phyloP scores from a whole-genome alignment of 1,139 yeast genomes.

The Sugiyamaella neomexicana region DNA sequence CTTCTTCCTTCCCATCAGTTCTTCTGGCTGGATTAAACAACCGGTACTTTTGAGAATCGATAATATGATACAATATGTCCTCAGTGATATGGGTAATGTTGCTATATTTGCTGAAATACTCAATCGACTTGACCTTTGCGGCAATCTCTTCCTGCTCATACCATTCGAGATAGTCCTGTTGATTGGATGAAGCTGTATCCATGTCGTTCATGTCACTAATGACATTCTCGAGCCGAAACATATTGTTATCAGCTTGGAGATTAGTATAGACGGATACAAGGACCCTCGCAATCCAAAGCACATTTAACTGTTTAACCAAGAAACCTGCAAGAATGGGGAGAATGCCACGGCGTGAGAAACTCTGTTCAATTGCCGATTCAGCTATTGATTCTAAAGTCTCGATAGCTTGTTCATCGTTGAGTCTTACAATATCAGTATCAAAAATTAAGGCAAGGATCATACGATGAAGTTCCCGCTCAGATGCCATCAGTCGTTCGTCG shows the following conservation, averaged over 20 bases:
- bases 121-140: constrained; percentile 47
- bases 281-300: constrained; percentile 57
- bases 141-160: constrained; percentile 65
- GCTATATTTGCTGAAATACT: constrained; percentile 42
- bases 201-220: constrained; percentile 54
- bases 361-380: constrained; percentile 38
- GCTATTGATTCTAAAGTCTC: constrained; percentile 31
- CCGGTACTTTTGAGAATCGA: constrained; percentile 47
- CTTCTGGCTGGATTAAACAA: constrained; percentile 53
- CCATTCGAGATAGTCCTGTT: constrained; percentile 47
- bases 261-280: constrained; percentile 50
- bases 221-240: constrained; percentile 61
- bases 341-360: constrained; percentile 68
- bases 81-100: constrained; percentile 11
- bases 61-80: constrained; percentile 46
- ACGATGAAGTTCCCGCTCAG: constrained; percentile 64
- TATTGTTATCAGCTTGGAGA: constrained; percentile 56
- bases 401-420: constrained; percentile 31
- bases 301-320: constrained; percentile 46
- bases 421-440: constrained; percentile 35
- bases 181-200: constrained; percentile 31
- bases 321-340: constrained; percentile 57
- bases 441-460: constrained; percentile 52
- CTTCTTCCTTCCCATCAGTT: constrained; percentile 69
- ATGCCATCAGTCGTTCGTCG: constrained; percentile 63